These are phyloP conservation scores for Aspergillus sp. DNA, from an alignment of 2,329 filamentous ascomycete genomes.

Conservation along the genomic window DNA sequence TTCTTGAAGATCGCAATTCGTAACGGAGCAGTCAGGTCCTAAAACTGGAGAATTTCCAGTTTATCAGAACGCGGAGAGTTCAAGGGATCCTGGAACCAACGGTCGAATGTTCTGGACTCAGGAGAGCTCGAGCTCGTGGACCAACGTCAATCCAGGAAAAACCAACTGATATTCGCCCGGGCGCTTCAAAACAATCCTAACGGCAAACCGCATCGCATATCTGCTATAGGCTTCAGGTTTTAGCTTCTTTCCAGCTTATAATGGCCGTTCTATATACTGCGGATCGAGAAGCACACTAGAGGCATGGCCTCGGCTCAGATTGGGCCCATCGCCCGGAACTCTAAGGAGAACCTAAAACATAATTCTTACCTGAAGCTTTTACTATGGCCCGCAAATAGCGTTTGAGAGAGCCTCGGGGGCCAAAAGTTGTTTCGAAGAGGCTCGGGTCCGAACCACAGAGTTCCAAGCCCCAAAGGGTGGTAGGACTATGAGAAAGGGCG, in stretches of 20 bases:
- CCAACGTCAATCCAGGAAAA: neutral
- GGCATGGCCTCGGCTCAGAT: neutral
- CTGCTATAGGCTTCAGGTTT: neutral
- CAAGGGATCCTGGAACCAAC: slow-evolving; percentile 15
- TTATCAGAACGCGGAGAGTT: slow-evolving; percentile 2
- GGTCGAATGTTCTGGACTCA: slow-evolving; percentile 21
- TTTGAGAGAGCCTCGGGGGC: neutral
- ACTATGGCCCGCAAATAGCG: neutral
- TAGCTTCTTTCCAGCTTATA: neutral
- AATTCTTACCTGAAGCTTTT: neutral
- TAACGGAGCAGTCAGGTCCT: neutral
- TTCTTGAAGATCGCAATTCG: slow-evolving; percentile 3
- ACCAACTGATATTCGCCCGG: neutral
- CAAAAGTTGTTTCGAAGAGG: neutral
- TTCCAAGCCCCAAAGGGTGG: neutral
- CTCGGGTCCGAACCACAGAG: neutral
- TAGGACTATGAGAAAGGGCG: neutral
- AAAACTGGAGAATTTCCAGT: neutral
- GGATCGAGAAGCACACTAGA: neutral
- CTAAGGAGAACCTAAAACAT: neutral
- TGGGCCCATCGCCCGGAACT: neutral
- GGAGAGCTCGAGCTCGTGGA: slow-evolving; percentile 3
- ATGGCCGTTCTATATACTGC: slow-evolving; percentile 5
- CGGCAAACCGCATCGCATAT: slow-evolving; percentile 19
- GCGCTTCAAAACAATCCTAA: slow-evolving; percentile 9